These are phyloP conservation scores for Aphanomyces invadans DNA, from an alignment of 352 stramenopile species.

Conservation along the genomic window DNA sequence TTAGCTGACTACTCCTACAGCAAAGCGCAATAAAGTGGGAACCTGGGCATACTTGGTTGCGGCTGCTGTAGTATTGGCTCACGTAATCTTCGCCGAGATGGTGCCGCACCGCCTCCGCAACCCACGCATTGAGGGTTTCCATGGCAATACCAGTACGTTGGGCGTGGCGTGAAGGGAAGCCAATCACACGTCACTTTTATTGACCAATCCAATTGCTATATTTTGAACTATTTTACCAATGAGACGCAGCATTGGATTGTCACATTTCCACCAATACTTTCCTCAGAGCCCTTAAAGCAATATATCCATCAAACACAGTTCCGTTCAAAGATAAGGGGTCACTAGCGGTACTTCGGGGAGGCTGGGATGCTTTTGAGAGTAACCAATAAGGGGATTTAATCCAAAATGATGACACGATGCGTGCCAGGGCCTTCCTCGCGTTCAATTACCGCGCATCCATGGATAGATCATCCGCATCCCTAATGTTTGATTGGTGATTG, in stretches of 20 bases:
- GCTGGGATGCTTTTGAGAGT: no score
- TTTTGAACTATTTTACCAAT: not conserved
- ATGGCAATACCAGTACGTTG: not conserved
- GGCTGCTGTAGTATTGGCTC: not conserved
- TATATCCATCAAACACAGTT: no score
- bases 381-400: no score
- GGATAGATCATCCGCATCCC: not conserved
- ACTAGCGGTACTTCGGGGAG: no score
- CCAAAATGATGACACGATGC: no score
- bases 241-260: not conserved
- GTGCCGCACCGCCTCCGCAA: not conserved
- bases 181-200: not conserved
- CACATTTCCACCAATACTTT: no score
- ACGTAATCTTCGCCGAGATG: not conserved
- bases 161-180: not conserved
- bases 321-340: no score
- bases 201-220: not conserved
- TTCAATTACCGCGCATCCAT: not conserved
- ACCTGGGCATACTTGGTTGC: constrained; percentile 7
- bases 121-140: not conserved
- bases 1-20: not conserved
- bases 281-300: no score
- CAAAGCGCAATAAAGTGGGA: not conserved
- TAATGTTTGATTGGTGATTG: constrained; percentile 4
- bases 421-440: not conserved